Evolutionary conservation across 2,329 filamentous ascomycete genomes (phyloP), one percentile per base, ranked within the genome.

Genomic region (Aspergillus transmontanensis): DNA sequence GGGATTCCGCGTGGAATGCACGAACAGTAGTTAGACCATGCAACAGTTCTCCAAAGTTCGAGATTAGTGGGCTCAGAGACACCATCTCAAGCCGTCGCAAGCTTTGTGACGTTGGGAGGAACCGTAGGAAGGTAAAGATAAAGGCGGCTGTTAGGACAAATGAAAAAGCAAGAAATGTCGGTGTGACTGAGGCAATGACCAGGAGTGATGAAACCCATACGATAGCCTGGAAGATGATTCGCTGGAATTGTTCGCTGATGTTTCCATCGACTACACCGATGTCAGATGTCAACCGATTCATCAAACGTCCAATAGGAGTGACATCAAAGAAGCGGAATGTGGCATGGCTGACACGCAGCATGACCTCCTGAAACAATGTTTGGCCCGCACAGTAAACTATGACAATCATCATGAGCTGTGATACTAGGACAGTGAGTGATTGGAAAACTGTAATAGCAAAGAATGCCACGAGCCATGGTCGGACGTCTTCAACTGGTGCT

Each of bases 251-350:
- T 11, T 83, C 80, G 55, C 91, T 90, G 70, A 97, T 91, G n/a
- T 91, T 90, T 0, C 93, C 93, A 72, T 97, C 94, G 0, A 97
- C 86, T 57, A 92, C 94, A 32, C 91, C 91, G 78, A 97, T 95
- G 71, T 97, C 93, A 1, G 92, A 92, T 0, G 93, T 96, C 64
- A 97, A 84, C 9, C 94, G 87, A 75, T 97, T 97, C 91, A 97
- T 97, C 65, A 97, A 81, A 54, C 94, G 87, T 0, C 94, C 94
- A 0, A 96, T 89, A 0, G 94, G 94, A 0, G 94, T 97, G 4
- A 92, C 88, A 73, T 97, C 94, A 79, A 96, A 95, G 76, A 94
- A 97, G 1, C 93, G 88, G 79, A 97, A 96, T 0, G 90, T 94
- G 0, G 93, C 91, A 70, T 88, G 86, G 73, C 90, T 90, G 57